Conservation (phyloP, 148 eudicot species). For the Rhododendron ferrugineum region DNA sequence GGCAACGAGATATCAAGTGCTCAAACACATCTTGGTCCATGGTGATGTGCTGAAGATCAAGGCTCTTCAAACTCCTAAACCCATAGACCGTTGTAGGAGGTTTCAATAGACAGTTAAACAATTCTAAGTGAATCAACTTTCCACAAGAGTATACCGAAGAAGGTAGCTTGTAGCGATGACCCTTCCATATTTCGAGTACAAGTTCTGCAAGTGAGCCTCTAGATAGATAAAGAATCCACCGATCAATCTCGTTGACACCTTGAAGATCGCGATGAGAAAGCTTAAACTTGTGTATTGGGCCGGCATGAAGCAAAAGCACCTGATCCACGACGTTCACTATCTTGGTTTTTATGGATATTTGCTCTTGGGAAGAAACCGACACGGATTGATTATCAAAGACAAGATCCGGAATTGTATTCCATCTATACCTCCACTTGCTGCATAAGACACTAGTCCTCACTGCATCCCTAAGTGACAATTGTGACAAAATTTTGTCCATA, state of each 20-base stretch:
- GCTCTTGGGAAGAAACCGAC: slow-evolving; percentile 50
- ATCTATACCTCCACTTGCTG: slow-evolving; percentile 77
- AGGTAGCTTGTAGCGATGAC: slow-evolving; percentile 79
- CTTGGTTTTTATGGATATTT: slow-evolving; percentile 41
- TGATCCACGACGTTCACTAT: slow-evolving; percentile 64
- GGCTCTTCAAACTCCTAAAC: slow-evolving; percentile 63
- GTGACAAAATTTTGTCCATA: slow-evolving; percentile 53
- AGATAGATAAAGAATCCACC: slow-evolving; percentile 75
- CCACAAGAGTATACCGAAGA: slow-evolving; percentile 54
- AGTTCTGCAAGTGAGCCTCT: slow-evolving; percentile 57
- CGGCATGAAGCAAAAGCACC: slow-evolving; percentile 65
- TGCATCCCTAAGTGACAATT: slow-evolving; percentile 61
- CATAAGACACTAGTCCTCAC: slow-evolving; percentile 65
- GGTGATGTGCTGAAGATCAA: slow-evolving; percentile 86
- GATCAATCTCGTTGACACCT: slow-evolving; percentile 70
- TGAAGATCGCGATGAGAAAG: slow-evolving; percentile 77
- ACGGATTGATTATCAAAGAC: slow-evolving; percentile 66
- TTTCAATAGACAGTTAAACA: slow-evolving; percentile 65
- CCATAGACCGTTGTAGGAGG: slow-evolving; percentile 48
- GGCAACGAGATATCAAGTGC: slow-evolving; percentile 48
- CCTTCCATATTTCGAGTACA: slow-evolving; percentile 85
- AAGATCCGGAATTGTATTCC: slow-evolving; percentile 63
- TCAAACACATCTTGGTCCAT: slow-evolving; percentile 71
- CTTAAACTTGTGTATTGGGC: slow-evolving; percentile 68
- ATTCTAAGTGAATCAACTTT: slow-evolving; percentile 60